phyloP scores from a whole-genome alignment of 2,329 filamentous ascomycete species.

The Aphanocladium album region DNA sequence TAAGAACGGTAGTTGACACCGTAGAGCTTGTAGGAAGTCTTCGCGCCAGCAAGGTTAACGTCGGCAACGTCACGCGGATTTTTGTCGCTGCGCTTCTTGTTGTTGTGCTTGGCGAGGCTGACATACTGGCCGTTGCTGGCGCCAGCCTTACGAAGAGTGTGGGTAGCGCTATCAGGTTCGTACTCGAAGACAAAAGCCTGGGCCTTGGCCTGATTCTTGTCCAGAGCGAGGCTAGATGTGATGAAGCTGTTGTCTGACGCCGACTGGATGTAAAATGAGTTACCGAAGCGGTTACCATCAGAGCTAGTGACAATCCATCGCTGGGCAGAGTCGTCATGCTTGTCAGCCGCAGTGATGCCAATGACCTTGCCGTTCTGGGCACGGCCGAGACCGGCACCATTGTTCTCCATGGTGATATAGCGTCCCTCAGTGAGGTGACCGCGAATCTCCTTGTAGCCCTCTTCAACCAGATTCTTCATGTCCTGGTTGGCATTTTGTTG shows the following conservation, averaged over 20 bases:
- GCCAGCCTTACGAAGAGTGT: background rate
- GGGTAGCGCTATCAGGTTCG: background rate
- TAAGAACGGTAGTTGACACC: conserved; percentile 12
- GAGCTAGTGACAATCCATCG: conserved; percentile 44
- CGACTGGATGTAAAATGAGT: conserved; percentile 21
- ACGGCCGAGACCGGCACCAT: conserved; percentile 34
- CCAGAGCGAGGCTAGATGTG: conserved; percentile 13
- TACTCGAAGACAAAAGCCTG: conserved; percentile 13
- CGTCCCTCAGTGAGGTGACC: conserved; percentile 49
- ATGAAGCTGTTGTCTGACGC: conserved; percentile 23
- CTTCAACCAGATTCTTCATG: conserved; percentile 36
- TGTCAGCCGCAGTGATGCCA: conserved; percentile 9
- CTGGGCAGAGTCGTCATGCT: conserved; percentile 37
- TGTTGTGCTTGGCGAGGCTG: background rate
- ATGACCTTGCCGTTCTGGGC: conserved; percentile 22
- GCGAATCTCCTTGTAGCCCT: conserved; percentile 48
- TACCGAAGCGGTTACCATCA: conserved; percentile 19
- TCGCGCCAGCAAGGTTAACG: conserved; percentile 1
- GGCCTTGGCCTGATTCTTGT: conserved; percentile 2
- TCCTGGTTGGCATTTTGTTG: conserved; percentile 24
- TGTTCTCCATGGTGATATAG: conserved; percentile 44
- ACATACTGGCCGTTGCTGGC: background rate
- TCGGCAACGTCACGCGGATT: conserved; percentile 1
- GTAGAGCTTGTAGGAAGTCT: conserved; percentile 8
- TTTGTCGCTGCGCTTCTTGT: background rate